Evolutionary conservation across 2,329 filamentous ascomycete species (phyloP).

Genomic region (Aspergillus fischeri): DNA sequence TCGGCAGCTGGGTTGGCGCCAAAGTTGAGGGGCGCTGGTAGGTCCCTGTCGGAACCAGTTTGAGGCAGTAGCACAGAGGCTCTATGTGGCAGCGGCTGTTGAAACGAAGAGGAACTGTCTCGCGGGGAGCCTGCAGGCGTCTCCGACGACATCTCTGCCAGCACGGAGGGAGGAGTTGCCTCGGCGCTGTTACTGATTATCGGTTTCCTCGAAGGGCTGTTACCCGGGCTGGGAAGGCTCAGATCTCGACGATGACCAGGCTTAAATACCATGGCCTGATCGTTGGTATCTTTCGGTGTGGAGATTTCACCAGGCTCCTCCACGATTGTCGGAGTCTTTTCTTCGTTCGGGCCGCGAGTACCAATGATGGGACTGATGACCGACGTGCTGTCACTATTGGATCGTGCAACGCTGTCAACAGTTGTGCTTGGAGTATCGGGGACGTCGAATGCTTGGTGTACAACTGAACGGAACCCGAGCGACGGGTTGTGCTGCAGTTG

Average conservation of each 20-base stretch:
- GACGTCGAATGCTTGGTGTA: conserved; percentile 63
- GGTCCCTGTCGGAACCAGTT: conserved; percentile 12
- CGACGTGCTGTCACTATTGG: conserved; percentile 60
- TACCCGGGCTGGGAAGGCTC: conserved; percentile 55
- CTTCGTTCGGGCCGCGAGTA: conserved; percentile 34
- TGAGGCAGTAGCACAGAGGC: conserved; percentile 7
- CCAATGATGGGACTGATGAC: conserved; percentile 63
- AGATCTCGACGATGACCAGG: conserved; percentile 55
- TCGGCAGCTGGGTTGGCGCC: conserved; percentile 18
- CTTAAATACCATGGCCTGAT: conserved; percentile 40
- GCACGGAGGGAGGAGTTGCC: conserved; percentile 37
- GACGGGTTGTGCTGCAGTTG: conserved; percentile 51
- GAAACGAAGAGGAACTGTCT: conserved; percentile 5
- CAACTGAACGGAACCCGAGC: conserved; percentile 55
- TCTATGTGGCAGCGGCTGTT: conserved; percentile 1
- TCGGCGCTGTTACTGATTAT: conserved; percentile 44
- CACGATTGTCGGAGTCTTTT: conserved; percentile 51
- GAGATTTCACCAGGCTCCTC: conserved; percentile 47
- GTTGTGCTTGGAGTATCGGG: conserved; percentile 52
- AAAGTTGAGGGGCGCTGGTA: conserved; percentile 33
- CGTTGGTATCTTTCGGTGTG: conserved; percentile 19
- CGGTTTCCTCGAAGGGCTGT: conserved; percentile 59
- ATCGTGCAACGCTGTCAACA: conserved; percentile 53
- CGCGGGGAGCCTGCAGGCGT: conserved; percentile 28
- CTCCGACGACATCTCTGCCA: conserved; percentile 42